Percentiles rank a stretch among this genome's conserved stretches.
Conservation (phyloP, 371 early-diverging fungal genomes). For the Apophysomyces elegans region DNA sequence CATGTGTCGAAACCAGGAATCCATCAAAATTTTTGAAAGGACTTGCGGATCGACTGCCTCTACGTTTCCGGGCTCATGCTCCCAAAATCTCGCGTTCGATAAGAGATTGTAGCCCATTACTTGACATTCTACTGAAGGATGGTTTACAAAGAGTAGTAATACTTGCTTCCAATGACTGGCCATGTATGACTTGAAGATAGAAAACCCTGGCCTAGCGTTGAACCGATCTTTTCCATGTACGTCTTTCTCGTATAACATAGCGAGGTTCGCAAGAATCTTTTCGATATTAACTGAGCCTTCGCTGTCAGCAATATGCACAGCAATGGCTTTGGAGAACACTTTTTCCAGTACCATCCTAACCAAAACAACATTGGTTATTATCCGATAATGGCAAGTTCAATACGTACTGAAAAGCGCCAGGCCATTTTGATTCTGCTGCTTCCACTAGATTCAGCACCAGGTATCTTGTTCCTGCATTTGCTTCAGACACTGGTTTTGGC, state of each 20-base stretch:
- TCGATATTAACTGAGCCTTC: slow-evolving; percentile 42
- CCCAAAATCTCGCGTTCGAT: slow-evolving; percentile 40
- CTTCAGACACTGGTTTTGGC: slow-evolving; percentile 11
- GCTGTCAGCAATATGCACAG: slow-evolving; percentile 45
- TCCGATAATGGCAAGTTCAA: not conserved
- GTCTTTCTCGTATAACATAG: slow-evolving; percentile 37
- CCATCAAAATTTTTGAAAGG: slow-evolving; percentile 30
- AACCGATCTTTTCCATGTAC: slow-evolving; percentile 8
- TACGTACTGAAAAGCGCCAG: slow-evolving; percentile 39
- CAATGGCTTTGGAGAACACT: slow-evolving; percentile 47
- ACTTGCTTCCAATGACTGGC: slow-evolving; percentile 45
- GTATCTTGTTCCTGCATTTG: slow-evolving; percentile 29
- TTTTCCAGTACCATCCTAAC: slow-evolving; percentile 34
- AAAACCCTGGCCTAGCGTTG: slow-evolving; percentile 22
- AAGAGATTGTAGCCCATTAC: slow-evolving; percentile 45
- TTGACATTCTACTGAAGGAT: slow-evolving; percentile 48
- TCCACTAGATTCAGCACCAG: slow-evolving; percentile 34
- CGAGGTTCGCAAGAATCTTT: slow-evolving; percentile 41
- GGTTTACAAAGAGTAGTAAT: slow-evolving; percentile 43
- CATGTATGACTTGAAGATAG: slow-evolving; percentile 37
- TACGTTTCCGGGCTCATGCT: slow-evolving; percentile 8
- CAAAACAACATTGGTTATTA: not conserved
- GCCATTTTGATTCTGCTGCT: slow-evolving; percentile 45
- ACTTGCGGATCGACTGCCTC: slow-evolving; percentile 17
- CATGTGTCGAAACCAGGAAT: slow-evolving; percentile 51